Evolutionary conservation across 768 basidiomycete genomes (phyloP).

Genomic region (Kwoniella heveanensis): DNA sequence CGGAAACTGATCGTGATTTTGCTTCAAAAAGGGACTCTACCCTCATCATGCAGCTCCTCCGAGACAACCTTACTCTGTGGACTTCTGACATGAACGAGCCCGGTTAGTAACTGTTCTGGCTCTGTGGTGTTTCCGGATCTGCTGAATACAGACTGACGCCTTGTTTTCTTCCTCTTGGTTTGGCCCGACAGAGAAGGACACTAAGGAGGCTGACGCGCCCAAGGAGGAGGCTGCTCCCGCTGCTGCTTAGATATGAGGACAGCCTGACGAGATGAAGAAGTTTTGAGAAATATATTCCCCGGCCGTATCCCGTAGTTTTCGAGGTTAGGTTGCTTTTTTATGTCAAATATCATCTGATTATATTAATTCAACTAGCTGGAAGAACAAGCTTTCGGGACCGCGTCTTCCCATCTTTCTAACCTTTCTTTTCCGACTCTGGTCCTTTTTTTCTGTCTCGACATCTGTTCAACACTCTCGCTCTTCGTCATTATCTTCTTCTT

Average conservation of each 20-base stretch:
- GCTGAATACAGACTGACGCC: too few species aligned
- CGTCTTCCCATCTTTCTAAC: too few species aligned
- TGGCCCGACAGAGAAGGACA: constrained; percentile 36
- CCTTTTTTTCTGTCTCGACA: too few species aligned
- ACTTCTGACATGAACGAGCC: constrained; percentile 97
- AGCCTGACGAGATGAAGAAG: neutral
- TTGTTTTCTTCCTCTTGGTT: too few species aligned
- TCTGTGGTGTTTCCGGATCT: too few species aligned
- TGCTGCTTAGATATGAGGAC: constrained; percentile 31
- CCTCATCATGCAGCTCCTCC: constrained; percentile 85
- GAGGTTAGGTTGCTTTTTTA: constrained; percentile 3
- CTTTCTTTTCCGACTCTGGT: too few species aligned
- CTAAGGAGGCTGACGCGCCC: constrained; percentile 32
- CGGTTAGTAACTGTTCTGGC: constrained; percentile 49
- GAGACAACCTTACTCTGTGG: constrained; percentile 97
- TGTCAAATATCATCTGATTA: constrained; percentile 1
- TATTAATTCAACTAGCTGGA: neutral
- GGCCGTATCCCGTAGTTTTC: constrained; percentile 10
- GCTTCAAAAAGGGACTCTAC: constrained; percentile 70
- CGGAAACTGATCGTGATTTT: neutral
- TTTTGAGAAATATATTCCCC: constrained; percentile 1
- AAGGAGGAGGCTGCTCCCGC: constrained; percentile 48
- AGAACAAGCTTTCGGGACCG: too few species aligned
- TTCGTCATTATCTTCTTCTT: too few species aligned
- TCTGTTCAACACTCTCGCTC: too few species aligned